Evolutionary conservation across 768 basidiomycete genomes (phyloP).

Genomic region (Antrodiella citrinella): DNA sequence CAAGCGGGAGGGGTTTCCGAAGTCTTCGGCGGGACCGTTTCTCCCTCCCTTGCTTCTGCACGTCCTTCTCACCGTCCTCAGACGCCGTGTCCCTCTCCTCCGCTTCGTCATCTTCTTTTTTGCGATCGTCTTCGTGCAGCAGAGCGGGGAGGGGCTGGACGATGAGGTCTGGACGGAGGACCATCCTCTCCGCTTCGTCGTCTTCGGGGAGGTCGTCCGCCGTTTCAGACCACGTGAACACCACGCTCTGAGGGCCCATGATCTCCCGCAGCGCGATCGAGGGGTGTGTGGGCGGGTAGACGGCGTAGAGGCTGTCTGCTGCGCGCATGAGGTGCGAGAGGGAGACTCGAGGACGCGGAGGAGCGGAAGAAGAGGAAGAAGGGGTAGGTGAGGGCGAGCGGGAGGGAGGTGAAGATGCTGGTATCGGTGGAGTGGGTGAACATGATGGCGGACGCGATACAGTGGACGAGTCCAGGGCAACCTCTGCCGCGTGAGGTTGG

Average conservation of each 20-base stretch:
- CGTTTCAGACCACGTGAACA: slow-evolving; percentile 65
- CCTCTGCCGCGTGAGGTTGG: neutral
- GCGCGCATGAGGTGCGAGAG: slow-evolving; percentile 44
- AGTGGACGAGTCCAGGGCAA: neutral
- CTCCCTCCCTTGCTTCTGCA: slow-evolving; percentile 12
- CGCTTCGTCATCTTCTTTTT: slow-evolving; percentile 14
- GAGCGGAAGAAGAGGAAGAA: slow-evolving; percentile 3
- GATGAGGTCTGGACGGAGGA: slow-evolving; percentile 43
- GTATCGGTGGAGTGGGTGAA: neutral
- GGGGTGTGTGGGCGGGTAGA: slow-evolving; percentile 54
- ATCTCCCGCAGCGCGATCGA: slow-evolving; percentile 45
- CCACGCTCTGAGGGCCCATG: slow-evolving; percentile 72
- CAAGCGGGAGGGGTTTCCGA: slow-evolving; percentile 18
- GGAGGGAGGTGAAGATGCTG: neutral
- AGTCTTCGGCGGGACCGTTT: slow-evolving; percentile 28
- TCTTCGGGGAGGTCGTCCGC: slow-evolving; percentile 37
- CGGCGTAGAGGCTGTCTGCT: slow-evolving; percentile 50
- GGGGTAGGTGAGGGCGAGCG: slow-evolving; percentile 5
- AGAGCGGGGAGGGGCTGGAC: slow-evolving; percentile 35
- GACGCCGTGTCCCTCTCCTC: slow-evolving; percentile 16
- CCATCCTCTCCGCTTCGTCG: slow-evolving; percentile 54
- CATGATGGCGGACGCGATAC: too few relatives aligned
- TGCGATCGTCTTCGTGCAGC: slow-evolving; percentile 19
- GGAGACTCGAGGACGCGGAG: slow-evolving; percentile 26
- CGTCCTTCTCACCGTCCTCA: slow-evolving; percentile 12